Evolutionary conservation across 1,284 basidiomycete genomes (phyloP), one percentile per base, ranked within the genome.

Genomic region (Filobasidium uniguttulatum): DNA sequence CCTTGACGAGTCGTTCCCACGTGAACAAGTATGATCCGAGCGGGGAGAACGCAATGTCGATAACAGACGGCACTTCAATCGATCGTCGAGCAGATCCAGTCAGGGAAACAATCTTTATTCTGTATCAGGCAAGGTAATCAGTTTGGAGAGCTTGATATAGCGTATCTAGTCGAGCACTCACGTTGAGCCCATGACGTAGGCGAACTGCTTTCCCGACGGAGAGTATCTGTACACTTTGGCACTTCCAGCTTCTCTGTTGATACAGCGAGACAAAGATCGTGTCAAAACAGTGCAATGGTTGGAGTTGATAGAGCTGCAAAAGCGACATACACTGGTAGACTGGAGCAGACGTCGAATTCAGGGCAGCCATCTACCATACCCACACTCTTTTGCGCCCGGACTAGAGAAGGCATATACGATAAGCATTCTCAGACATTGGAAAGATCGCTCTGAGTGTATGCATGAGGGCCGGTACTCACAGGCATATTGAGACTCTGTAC

Each of bases 361-460:
- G 91, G 88, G 15, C 80, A 75, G 36, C 84, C 86, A 55, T 81
- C 77, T 62, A 88, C 80, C 62, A 97, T 78, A 56, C 86, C 87
- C 54, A 91, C 74, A 51, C 78, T 77, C 79, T 94, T 97, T 78
- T 93, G 89, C 45, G 91, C 85, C 67, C 91, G 86, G 74, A 81
- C 50, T 52, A 19, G 40, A 33, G 31, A 33, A 33, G 40, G 52
- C 55, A 56, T 43, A 55, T 19, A 49, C 29, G 29, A 53, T 22
- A 20, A n/a, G n/a, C n/a, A n/a, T n/a, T n/a, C n/a, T n/a, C n/a
- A n/a, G n/a, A n/a, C n/a, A n/a, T n/a, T n/a, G n/a, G n/a, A n/a
- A n/a, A n/a, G n/a, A n/a, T n/a, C n/a, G n/a, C n/a, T n/a, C n/a
- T n/a, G n/a, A n/a, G n/a, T n/a, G n/a, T n/a, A n/a, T n/a, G n/a